Evolutionary conservation across 1,284 basidiomycete species (phyloP).

Genomic region (Pyrrhoderma noxium): DNA sequence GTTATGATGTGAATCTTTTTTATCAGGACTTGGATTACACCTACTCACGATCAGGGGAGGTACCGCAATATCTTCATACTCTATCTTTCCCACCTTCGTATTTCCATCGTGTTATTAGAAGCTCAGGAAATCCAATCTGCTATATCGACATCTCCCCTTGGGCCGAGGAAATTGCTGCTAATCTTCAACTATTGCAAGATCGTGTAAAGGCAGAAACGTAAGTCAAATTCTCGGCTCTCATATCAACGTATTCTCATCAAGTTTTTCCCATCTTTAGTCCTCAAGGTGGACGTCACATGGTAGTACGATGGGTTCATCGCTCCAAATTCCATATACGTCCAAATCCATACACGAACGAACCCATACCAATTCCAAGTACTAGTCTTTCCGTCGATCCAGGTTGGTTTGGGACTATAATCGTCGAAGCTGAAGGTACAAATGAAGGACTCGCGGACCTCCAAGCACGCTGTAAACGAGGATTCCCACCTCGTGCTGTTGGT

Average conservation of each 20-base stretch:
- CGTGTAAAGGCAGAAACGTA: slow-evolving; percentile 73
- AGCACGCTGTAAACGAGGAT: slow-evolving; percentile 53
- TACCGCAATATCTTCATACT: slow-evolving; percentile 68
- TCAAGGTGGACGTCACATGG: slow-evolving; percentile 67
- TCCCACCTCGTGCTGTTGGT: slow-evolving; percentile 45
- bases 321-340: slow-evolving; percentile 62
- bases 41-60: slow-evolving; percentile 63
- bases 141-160: slow-evolving; percentile 69
- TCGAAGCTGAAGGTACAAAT: slow-evolving; percentile 79
- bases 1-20: slow-evolving; percentile 1
- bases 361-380: slow-evolving; percentile 46
- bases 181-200: slow-evolving; percentile 70
- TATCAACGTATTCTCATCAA: slow-evolving; percentile 3
- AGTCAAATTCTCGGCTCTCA: slow-evolving; percentile 26
- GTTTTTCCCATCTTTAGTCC: slow-evolving; percentile 37
- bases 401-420: slow-evolving; percentile 72
- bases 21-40: slow-evolving; percentile 72
- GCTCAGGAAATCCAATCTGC: slow-evolving; percentile 60
- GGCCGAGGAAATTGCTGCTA: slow-evolving; percentile 64
- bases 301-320: slow-evolving; percentile 76
- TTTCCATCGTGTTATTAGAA: slow-evolving; percentile 74
- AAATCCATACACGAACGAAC: slow-evolving; percentile 21
- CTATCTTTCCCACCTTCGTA: slow-evolving; percentile 75
- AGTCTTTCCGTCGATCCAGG: slow-evolving; percentile 60
- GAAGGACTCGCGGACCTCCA: slow-evolving; percentile 75